Evolutionary conservation across 2,329 filamentous ascomycete species (phyloP), one percentile per base, ranked within the genome.

Genomic region (Chaetomium globosum): DNA sequence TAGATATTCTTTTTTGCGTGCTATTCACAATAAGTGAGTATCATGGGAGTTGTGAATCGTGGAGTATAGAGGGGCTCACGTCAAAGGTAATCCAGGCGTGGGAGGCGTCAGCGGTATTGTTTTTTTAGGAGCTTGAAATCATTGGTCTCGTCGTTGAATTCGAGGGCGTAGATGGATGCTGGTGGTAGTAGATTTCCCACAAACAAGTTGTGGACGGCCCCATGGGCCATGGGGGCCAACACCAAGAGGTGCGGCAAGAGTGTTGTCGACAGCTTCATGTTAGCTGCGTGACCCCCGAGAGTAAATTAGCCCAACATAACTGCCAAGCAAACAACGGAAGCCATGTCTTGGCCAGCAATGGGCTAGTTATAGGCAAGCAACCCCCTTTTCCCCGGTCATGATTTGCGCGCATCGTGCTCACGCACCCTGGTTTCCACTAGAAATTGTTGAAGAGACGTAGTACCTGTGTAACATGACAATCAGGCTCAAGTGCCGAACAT

Each of bases 171-270:
- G 69, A 89, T 87, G 66, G 85, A 83, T 60, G 86, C 86, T 67
- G 87, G 87, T 62, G 82, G 81, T 60, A 83, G 85, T 84, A 87
- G 89, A 57, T 87, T 89, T 56, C 87, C 87, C 67, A 89, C 82
- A 82, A 89, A 89, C 64, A 90, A 76, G 79, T 88, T 85, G 74
- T 89, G 87, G 73, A 65, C 13, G 1, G 58, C 49, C 2, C 30
- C 48, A 2, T 12, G 13, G 1, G 16, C 21, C 2, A 16, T 3
- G 2, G 33, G 48, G 19, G 31, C 23, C 16, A 53, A 39, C 8
- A 21, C 46, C 36, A 19, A 21, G 39, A 51, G 58, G 30, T 19
- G 30, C 4, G 5, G 3, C 1, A 33, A 19, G 33, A 54, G 9
- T 21, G 19, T 2, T 21, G 30, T 36, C 9, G 19, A 36, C 8